Percentiles rank a stretch among this genome's conserved stretches.
Evolutionary conservation across 2,329 filamentous ascomycete genomes (phyloP).

Genomic region (Furcasterigmium furcatum): DNA sequence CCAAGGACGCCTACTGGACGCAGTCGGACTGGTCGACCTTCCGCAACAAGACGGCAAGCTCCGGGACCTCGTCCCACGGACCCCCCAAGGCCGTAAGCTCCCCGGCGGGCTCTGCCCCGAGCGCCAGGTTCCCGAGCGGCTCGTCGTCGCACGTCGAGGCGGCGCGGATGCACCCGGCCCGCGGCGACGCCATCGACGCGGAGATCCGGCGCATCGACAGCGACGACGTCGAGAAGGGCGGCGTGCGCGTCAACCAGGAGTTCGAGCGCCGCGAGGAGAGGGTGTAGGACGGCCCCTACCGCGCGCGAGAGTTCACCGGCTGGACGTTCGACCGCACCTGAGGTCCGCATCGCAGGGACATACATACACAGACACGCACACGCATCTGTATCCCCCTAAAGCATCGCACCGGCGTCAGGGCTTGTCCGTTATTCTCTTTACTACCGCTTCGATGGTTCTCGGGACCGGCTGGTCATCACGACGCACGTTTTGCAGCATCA

Average conservation of each 20-base stretch:
- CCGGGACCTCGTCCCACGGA: conserved; percentile 13
- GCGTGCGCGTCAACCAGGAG: conserved; percentile 23
- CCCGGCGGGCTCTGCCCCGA: background rate
- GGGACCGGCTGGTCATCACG: too few species aligned
- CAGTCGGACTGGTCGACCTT: background rate
- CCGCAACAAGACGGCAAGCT: conserved; percentile 10
- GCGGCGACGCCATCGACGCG: conserved; percentile 22
- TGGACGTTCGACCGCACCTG: conserved; percentile 3
- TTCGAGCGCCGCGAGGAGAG: conserved; percentile 27
- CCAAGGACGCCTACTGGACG: conserved; percentile 3
- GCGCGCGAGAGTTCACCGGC: background rate
- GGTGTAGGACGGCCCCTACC: conserved; percentile 12
- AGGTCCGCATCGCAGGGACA: too few species aligned
- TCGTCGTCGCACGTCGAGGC: conserved; percentile 21
- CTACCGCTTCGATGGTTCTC: too few species aligned
- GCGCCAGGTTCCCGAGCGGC: conserved; percentile 11
- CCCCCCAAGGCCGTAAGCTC: conserved; percentile 9
- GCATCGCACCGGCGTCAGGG: background rate
- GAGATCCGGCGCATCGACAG: conserved; percentile 25
- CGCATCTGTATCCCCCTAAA: background rate
- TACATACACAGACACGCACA: background rate
- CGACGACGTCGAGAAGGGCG: conserved; percentile 14
- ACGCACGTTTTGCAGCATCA: too few species aligned
- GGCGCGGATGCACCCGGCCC: conserved; percentile 1
- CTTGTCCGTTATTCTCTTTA: too few species aligned